Evolutionary conservation across 441 rosid genomes (phyloP).

Genomic region (Pelargonium cotyledonis): DNA sequence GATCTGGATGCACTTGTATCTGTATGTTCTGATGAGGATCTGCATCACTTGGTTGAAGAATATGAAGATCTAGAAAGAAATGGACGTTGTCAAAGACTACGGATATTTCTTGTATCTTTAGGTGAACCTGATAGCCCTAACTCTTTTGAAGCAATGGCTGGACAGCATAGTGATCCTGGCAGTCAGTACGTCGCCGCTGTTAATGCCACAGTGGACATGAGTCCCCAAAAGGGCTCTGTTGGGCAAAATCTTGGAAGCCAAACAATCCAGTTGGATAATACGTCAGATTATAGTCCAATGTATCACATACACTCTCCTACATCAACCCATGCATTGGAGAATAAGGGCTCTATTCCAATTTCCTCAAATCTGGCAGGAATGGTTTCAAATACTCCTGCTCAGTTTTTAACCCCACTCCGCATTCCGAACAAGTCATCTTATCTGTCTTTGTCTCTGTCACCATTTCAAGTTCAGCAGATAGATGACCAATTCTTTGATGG

Average conservation of each 20-base stretch:
- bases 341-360: constrained; percentile 38
- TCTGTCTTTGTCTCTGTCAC: constrained; percentile 48
- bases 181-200: constrained; percentile 47
- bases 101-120: constrained; percentile 56
- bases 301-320: constrained; percentile 44
- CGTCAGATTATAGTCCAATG: constrained; percentile 43
- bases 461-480: constrained; percentile 32
- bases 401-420: constrained; percentile 25
- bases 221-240: constrained; percentile 44
- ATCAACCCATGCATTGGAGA: constrained; percentile 37
- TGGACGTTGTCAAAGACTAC: constrained; percentile 35
- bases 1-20: constrained; percentile 79
- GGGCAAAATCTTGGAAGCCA: constrained; percentile 46
- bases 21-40: constrained; percentile 64
- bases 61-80: constrained; percentile 46
- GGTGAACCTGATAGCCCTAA: constrained; percentile 44
- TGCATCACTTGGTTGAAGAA: constrained; percentile 76
- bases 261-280: constrained; percentile 39
- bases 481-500: constrained; percentile 21
- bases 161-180: constrained; percentile 33
- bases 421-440: constrained; percentile 28
- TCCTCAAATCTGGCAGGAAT: constrained; percentile 29
- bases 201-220: constrained; percentile 46
- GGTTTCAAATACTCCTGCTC: constrained; percentile 31
- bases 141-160: constrained; percentile 27